Evolutionary conservation across 768 basidiomycete genomes (phyloP), one percentile per base, ranked within the genome.

Genomic region (Termitomyces titanicus): DNA sequence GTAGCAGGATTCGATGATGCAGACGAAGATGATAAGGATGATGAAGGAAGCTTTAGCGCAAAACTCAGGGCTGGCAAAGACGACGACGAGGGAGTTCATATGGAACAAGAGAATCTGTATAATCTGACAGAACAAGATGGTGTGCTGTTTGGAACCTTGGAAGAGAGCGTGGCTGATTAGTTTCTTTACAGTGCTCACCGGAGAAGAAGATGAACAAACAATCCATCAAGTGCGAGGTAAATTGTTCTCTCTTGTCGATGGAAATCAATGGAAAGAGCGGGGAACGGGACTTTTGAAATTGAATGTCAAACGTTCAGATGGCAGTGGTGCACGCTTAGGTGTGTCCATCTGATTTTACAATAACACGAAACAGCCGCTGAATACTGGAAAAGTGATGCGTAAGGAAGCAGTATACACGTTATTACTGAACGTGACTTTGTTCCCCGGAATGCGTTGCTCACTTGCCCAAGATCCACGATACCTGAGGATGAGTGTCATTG

Each of bases 161-260:
- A 48, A 17, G 51, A 18, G 3, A 24, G 40, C 48, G 9, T 51
- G 1, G 12, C 53, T 54, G 24, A 51, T 17, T 12, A 31, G 15
- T 53, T 40, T 3, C n/a, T n/a, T 17, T 46, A 15, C 48, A 89
- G 88, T 88, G 35, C 68, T 78, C 43, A 92, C 90, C 3, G 90
- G 90, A 9, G 90, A 92, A 69, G 90, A 92, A 66, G 88, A 89
- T 20, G 90, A 92, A 63, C 80, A 86, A 53, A 89, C 86, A 6
- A 69, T 90, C 46, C 81, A 83, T 68, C 86, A 88, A 71, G 85
- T 86, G 17, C 82, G 90, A 53, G 89, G 87, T 47, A 92, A 92
- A 70, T 70, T 92, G 20, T 92, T 81, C 66, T 66, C 78, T 24
- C 74, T 92, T 43, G 75, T 79, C 61, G 72, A 66, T 65, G 82